phyloP scores from a whole-genome alignment of 2,329 filamentous ascomycete genomes.

The Cercospora berteroae region DNA sequence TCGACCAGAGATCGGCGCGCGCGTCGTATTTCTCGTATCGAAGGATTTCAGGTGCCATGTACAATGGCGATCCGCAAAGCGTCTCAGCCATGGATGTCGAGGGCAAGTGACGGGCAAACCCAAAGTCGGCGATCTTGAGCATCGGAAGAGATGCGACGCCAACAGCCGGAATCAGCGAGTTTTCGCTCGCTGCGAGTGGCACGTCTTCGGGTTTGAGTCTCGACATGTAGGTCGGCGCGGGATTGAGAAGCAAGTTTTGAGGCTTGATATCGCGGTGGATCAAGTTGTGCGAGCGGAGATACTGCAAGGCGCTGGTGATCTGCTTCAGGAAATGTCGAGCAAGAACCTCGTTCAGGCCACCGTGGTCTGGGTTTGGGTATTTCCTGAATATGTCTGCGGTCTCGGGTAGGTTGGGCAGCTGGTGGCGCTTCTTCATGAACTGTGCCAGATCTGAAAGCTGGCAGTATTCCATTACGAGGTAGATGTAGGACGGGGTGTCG shows the following conservation, averaged over 20 bases:
- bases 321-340: constrained; percentile 95
- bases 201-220: constrained; percentile 60
- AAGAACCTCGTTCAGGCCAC: constrained; percentile 94
- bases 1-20: constrained; percentile 95
- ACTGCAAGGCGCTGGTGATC: constrained; percentile 85
- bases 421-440: constrained; percentile 93
- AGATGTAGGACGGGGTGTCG: constrained; percentile 83
- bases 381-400: constrained; percentile 89
- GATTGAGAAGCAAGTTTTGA: constrained; percentile 88
- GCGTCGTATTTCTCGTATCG: constrained; percentile 97
- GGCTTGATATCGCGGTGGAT: constrained; percentile 98
- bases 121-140: constrained; percentile 97
- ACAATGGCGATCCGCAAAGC: constrained; percentile 90
- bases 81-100: constrained; percentile 92
- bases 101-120: constrained; percentile 91
- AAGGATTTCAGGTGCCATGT: constrained; percentile 98
- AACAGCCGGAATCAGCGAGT: constrained; percentile 75
- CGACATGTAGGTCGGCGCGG: constrained; percentile 69
- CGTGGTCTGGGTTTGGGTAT: constrained; percentile 78
- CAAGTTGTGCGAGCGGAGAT: constrained; percentile 78
- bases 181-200: constrained; percentile 74
- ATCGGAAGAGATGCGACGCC: constrained; percentile 85
- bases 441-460: constrained; percentile 89
- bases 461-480: constrained; percentile 98
- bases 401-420: constrained; percentile 72